Percentiles rank a stretch among this genome's conserved stretches.
Conservation (phyloP, 768 basidiomycete genomes). For the Xerocomus brunneocitrinus region DNA sequence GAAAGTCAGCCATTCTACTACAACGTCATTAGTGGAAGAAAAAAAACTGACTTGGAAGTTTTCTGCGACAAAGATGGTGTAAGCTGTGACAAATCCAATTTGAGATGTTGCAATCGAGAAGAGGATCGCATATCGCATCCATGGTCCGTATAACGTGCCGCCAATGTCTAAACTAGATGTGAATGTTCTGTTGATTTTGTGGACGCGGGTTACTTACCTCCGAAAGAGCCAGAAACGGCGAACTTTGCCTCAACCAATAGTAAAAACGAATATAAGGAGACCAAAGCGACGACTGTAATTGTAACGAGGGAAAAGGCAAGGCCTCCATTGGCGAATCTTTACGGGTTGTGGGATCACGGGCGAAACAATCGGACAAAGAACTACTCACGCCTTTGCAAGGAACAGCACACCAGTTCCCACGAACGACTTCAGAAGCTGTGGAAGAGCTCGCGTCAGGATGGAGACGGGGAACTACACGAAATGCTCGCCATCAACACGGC, state of each 20-base stretch:
- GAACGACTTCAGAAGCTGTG: slow-evolving; percentile 84
- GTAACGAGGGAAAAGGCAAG: slow-evolving; percentile 81
- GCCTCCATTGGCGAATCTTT: slow-evolving; percentile 92
- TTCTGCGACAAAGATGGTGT: slow-evolving; percentile 94
- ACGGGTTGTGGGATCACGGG: slow-evolving; percentile 4
- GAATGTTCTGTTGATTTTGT: slow-evolving; percentile 1
- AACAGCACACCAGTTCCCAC: slow-evolving; percentile 95
- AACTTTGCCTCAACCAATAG: slow-evolving; percentile 85
- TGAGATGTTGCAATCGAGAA: slow-evolving; percentile 86
- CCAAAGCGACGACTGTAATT: slow-evolving; percentile 73
- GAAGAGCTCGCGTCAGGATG: neutral
- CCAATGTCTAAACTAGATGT: slow-evolving; percentile 68
- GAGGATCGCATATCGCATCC: slow-evolving; percentile 90
- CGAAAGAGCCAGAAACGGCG: slow-evolving; percentile 88
- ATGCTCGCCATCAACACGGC: slow-evolving; percentile 83
- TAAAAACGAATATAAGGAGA: slow-evolving; percentile 92
- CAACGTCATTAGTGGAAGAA: neutral
- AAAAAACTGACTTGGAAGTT: slow-evolving; percentile 55
- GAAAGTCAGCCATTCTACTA: slow-evolving; percentile 8
- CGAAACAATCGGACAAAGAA: neutral
- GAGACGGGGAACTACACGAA: neutral
- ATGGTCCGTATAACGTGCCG: slow-evolving; percentile 83
- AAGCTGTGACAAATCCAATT: slow-evolving; percentile 83
- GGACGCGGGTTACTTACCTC: slow-evolving; percentile 50
- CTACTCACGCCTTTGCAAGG: slow-evolving; percentile 79